phyloP scores from a whole-genome alignment of 208 protist genomes.

The Vickermania ingenoplastis region DNA sequence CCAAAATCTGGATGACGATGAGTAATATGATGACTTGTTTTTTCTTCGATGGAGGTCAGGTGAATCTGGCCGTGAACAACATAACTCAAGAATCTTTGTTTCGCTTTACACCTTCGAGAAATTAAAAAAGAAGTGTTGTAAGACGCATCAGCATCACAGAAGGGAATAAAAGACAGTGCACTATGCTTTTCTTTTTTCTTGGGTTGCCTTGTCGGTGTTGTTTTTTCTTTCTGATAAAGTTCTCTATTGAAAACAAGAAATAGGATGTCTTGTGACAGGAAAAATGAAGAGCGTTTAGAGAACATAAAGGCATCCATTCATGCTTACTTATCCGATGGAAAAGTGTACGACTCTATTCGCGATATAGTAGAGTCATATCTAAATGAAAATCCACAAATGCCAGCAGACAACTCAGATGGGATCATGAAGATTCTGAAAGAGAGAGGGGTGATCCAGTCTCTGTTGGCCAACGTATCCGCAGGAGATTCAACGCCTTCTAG shows the following conservation, averaged over 20 bases:
- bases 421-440: slow-evolving; percentile 82
- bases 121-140: no score
- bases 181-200: no score
- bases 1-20: slow-evolving; percentile 7
- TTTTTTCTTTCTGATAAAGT: background rate
- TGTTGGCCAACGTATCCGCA: slow-evolving; percentile 39
- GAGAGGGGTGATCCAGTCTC: slow-evolving; percentile 70
- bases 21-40: no score
- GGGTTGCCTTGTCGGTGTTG: background rate
- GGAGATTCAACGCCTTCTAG: slow-evolving; percentile 7
- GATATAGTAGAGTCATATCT: slow-evolving; percentile 85
- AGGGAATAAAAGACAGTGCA: no score
- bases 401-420: slow-evolving; percentile 32
- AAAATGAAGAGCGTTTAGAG: slow-evolving; percentile 37
- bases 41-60: no score
- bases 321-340: slow-evolving; percentile 60
- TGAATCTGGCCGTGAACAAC: no score
- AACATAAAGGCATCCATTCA: slow-evolving; percentile 79
- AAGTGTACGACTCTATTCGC: slow-evolving; percentile 84
- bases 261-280: slow-evolving; percentile 15
- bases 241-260: no score
- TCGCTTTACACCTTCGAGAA: no score
- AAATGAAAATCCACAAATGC: slow-evolving; percentile 23
- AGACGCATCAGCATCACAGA: no score
- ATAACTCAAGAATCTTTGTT: no score